Evolutionary conservation across 768 basidiomycete species (phyloP), one percentile per base, ranked within the genome.

Genomic region (Suillus weaverae): DNA sequence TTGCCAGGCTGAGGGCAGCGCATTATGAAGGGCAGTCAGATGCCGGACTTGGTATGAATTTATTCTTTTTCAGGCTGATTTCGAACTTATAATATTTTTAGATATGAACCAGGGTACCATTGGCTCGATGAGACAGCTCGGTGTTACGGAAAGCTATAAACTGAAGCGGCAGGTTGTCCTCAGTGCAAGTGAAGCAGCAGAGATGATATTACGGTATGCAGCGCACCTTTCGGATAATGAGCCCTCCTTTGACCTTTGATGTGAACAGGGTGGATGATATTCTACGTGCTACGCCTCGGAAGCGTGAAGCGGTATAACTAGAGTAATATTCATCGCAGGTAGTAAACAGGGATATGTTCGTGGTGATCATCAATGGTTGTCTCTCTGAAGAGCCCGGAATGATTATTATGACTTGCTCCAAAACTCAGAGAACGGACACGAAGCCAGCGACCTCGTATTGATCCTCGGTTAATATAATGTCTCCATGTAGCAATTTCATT

Each of bases 131-230:
- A 83, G 78, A 70, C 78, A 87, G 56, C 81, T 97, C 13, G 97
- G 97, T 38, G 80, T 99, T 39, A 98, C 96, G 0, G 97, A 99
- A 81, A 95, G 93, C 70, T 99, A 94, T 80, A 99, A 99, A 82
- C 82, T 99, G 68, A 99, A 99, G 81, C 83, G 90, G 44, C 96
- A 98, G 77, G 96, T 99, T 1, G 90, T 99, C 4, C 79, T 92
- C 57, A 97, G 94, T 72, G 96, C 97, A 1, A 94, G 89, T 62
- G 97, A 99, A 75, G 97, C 96, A n/a, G 91, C 94, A 2, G 97
- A 99, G 82, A 99, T 99, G 97, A 98, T 99, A 70, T 85, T 99
- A 68, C 86, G 97, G 91, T 92, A 78, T 32, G 86, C 76, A 18
- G 11, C 8, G 2, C 11, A 41, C 55, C 60, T 38, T 57, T 43